Evolutionary conservation across 768 basidiomycete genomes (phyloP).

Genomic region (Suillus ampliporus): DNA sequence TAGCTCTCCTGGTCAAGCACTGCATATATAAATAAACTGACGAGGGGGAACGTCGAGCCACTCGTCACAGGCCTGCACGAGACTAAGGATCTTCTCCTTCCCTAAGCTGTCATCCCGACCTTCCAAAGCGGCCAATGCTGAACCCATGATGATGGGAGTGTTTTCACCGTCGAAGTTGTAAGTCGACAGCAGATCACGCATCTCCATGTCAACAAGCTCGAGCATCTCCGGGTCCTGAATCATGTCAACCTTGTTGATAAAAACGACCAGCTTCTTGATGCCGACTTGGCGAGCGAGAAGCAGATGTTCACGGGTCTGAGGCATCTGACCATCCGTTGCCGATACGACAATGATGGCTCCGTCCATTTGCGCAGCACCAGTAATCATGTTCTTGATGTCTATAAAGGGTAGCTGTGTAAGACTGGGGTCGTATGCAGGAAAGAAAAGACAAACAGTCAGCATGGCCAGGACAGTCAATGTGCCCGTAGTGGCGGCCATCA

Average conservation of each 20-base stretch:
- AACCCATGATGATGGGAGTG: conserved; percentile 98
- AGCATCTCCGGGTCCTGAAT: conserved; percentile 98
- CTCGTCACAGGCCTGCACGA: conserved; percentile 85
- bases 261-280: conserved; percentile 96
- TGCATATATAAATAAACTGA: conserved; percentile 42
- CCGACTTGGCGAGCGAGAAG: conserved; percentile 98
- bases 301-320: conserved; percentile 97
- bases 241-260: conserved; percentile 99
- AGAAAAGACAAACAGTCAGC: conserved; percentile 75
- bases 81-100: conserved; percentile 75
- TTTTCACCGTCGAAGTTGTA: conserved; percentile 98
- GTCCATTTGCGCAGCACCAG: conserved; percentile 98
- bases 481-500: conserved; percentile 86
- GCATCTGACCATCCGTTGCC: conserved; percentile 99
- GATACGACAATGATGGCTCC: conserved; percentile 96
- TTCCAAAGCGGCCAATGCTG: conserved; percentile 93
- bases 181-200: conserved; percentile 89
- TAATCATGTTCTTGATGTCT: conserved; percentile 99
- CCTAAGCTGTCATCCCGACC: conserved; percentile 84
- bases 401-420: conserved; percentile 16
- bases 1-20: conserved; percentile 10
- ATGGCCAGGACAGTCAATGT: conserved; percentile 97
- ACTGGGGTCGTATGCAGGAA: conserved; percentile 10
- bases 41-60: conserved; percentile 96
- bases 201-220: conserved; percentile 99